These are phyloP conservation scores for Clarkia xantiana DNA, from an alignment of 345 rosid genomes.

Conservation along the genomic window DNA sequence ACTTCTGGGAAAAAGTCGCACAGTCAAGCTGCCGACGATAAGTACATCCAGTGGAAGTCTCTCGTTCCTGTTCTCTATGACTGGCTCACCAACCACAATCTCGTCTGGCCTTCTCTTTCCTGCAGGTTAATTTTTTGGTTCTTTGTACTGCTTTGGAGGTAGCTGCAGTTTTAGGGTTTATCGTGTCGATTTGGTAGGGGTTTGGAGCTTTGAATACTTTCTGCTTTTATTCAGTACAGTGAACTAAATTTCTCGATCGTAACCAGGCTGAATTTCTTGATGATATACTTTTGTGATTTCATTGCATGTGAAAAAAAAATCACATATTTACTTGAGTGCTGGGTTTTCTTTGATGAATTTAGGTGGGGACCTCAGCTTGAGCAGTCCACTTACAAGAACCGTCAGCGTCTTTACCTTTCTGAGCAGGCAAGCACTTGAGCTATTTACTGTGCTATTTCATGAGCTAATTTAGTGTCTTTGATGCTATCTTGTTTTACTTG, in stretches of 20 bases:
- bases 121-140: conserved; percentile 45
- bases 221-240: too few species aligned
- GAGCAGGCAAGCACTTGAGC: conserved; percentile 35
- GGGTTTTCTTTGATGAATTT: conserved; percentile 3
- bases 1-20: conserved; percentile 14
- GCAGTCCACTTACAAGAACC: conserved; percentile 67
- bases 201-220: too few species aligned
- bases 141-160: conserved; percentile 1
- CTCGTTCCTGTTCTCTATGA: conserved; percentile 92
- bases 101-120: conserved; percentile 99
- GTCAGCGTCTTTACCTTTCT: conserved; percentile 76
- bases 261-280: too few species aligned
- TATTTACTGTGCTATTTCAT: too few species aligned
- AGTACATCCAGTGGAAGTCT: conserved; percentile 90
- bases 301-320: too few species aligned
- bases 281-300: too few species aligned
- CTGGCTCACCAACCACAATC: conserved; percentile 98
- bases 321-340: too few species aligned
- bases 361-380: conserved; percentile 95
- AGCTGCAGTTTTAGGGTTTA: too few species aligned
- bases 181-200: too few species aligned
- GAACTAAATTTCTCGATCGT: too few species aligned
- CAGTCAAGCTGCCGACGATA: conserved; percentile 58
- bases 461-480: too few species aligned
- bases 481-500: neutral